Evolutionary conservation across 495 filamentous ascomycete species (phyloP).

Genomic region (Tuber borchii): DNA sequence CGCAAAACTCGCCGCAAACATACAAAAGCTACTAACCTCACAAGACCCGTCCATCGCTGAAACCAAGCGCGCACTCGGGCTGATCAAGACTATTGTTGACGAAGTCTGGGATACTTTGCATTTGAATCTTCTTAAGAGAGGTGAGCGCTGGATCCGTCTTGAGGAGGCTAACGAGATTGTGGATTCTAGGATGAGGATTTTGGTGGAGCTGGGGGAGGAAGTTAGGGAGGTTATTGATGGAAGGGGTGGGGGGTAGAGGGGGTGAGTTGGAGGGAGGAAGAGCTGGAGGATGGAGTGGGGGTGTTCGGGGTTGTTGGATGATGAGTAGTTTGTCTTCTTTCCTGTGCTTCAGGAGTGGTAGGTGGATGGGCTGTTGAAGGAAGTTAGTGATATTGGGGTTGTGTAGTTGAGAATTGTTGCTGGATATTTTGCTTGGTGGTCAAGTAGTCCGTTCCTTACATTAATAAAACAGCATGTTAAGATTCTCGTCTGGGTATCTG

Average conservation of each 20-base stretch:
- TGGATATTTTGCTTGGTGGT: background rate
- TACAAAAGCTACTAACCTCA: background rate
- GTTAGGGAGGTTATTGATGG: background rate
- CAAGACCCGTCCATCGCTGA: background rate
- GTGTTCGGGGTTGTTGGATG: too few species aligned
- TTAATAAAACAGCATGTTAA: background rate
- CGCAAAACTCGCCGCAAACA: background rate
- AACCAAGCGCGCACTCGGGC: background rate
- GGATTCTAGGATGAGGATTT: background rate
- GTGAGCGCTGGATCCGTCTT: background rate
- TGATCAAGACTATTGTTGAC: background rate
- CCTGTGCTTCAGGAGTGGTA: too few species aligned
- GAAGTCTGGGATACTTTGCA: background rate
- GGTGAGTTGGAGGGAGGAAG: background rate
- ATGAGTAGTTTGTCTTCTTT: too few species aligned
- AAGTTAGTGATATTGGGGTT: background rate
- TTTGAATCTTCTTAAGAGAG: background rate
- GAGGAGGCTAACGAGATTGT: background rate
- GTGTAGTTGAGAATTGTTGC: background rate
- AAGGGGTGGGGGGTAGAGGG: background rate
- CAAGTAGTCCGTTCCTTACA: background rate
- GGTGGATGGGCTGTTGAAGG: background rate
- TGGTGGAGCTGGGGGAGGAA: background rate
- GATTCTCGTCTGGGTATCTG: background rate
- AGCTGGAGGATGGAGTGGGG: too few species aligned